Evolutionary conservation across 257 asterid genomes (phyloP).

Genomic region (Solanum peruvianum): DNA sequence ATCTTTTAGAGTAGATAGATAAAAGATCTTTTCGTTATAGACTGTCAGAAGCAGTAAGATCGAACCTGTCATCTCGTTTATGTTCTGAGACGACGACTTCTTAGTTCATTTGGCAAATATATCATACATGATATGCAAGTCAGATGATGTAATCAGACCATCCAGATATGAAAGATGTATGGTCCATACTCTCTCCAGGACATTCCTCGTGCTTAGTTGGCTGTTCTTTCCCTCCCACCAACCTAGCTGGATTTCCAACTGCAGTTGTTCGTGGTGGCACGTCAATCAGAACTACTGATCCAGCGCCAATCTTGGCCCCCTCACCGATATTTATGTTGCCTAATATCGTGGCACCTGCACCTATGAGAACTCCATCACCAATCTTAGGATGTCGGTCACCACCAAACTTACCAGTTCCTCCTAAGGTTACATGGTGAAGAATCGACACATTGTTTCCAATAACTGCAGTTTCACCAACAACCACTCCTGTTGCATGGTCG

Average conservation of each 20-base stretch:
- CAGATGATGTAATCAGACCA: slow-evolving; percentile 29
- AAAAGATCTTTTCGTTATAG: neutral
- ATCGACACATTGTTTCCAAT: slow-evolving; percentile 63
- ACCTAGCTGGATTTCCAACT: slow-evolving; percentile 68
- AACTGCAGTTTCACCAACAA: slow-evolving; percentile 81
- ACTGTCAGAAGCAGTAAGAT: neutral
- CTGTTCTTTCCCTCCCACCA: slow-evolving; percentile 28
- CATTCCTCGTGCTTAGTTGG: slow-evolving; percentile 19
- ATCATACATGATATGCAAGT: neutral
- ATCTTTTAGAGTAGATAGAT: neutral
- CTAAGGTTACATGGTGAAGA: slow-evolving; percentile 71
- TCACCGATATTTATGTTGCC: slow-evolving; percentile 56
- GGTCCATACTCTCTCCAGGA: slow-evolving; percentile 34
- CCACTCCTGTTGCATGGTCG: slow-evolving; percentile 71
- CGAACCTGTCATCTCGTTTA: neutral
- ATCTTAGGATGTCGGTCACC: slow-evolving; percentile 85
- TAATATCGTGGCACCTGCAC: slow-evolving; percentile 60
- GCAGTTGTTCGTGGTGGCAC: slow-evolving; percentile 55
- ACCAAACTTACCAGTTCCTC: slow-evolving; percentile 69
- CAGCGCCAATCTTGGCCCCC: slow-evolving; percentile 64
- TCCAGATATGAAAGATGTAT: slow-evolving; percentile 21
- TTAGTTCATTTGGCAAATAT: neutral
- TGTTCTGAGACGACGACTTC: neutral
- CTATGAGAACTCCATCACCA: slow-evolving; percentile 66
- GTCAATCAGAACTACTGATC: slow-evolving; percentile 55